phyloP scores from a whole-genome alignment of 306 rosid species.

The Quillaja saponaria region DNA sequence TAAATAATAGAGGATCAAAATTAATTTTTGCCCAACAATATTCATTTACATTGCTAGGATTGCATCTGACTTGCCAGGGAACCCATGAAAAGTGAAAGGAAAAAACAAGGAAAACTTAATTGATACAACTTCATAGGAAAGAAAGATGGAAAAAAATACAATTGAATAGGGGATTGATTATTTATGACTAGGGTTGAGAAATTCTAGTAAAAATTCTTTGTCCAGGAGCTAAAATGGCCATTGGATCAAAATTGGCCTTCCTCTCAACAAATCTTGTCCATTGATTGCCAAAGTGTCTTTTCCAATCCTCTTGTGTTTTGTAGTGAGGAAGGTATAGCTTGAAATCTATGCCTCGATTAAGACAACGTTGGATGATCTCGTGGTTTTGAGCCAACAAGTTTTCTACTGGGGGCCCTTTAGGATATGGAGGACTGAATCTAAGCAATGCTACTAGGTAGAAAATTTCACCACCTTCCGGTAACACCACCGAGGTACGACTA shows the following conservation, averaged over 20 bases:
- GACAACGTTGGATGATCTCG: conserved; percentile 39
- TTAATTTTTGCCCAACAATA: no score
- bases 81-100: no score
- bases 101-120: no score
- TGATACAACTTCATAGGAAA: no score
- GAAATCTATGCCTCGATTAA: conserved; percentile 35
- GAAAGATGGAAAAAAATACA: no score
- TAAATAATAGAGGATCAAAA: no score
- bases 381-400: conserved; percentile 45
- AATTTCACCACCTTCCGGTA: conserved; percentile 41
- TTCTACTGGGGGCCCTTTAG: conserved; percentile 22
- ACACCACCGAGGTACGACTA: conserved; percentile 40
- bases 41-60: no score
- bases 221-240: conserved; percentile 54
- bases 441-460: conserved; percentile 57
- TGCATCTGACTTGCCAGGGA: no score
- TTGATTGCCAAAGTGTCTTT: conserved; percentile 46
- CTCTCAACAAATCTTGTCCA: conserved; percentile 46
- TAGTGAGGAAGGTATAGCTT: conserved; percentile 58
- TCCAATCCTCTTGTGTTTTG: conserved; percentile 43
- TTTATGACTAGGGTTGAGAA: conserved; percentile 21
- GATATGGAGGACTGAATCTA: conserved; percentile 41
- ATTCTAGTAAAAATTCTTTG: conserved; percentile 45
- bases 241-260: conserved; percentile 46
- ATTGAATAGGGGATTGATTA: neutral